Conservation (phyloP, 257 asterid genomes). For the Plectranthus barbatus region DNA sequence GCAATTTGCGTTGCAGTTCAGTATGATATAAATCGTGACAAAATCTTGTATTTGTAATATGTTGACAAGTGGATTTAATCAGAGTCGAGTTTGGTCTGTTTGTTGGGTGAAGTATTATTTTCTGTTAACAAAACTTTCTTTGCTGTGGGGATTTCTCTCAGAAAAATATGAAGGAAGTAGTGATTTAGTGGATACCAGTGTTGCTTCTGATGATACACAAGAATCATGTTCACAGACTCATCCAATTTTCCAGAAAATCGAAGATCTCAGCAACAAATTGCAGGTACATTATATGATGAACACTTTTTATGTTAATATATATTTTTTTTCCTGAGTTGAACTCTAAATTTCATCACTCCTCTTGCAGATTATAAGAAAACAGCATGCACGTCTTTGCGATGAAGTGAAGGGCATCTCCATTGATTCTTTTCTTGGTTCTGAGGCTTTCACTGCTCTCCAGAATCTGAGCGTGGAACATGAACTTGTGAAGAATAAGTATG, state of each 20-base stretch:
- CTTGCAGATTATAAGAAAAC: slow-evolving; percentile 37
- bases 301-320: background rate
- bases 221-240: slow-evolving; percentile 40
- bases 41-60: background rate
- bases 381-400: slow-evolving; percentile 38
- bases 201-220: slow-evolving; percentile 30
- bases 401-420: slow-evolving; percentile 56
- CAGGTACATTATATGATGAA: slow-evolving; percentile 30
- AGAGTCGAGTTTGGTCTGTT: background rate
- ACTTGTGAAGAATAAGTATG: slow-evolving; percentile 41
- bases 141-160: slow-evolving; percentile 21
- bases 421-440: slow-evolving; percentile 54
- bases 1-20: background rate
- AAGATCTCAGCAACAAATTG: slow-evolving; percentile 44
- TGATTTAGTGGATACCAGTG: slow-evolving; percentile 28
- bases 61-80: background rate
- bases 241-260: slow-evolving; percentile 49
- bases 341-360: background rate
- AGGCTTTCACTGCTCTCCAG: slow-evolving; percentile 46
- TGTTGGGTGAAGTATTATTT: background rate
- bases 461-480: slow-evolving; percentile 66
- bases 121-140: slow-evolving; percentile 3
- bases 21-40: background rate
- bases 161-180: slow-evolving; percentile 28
- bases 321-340: background rate